Base-by-base conservation (phyloP, 768 basidiomycete species). In the Agaricus subrufescens region DNA sequence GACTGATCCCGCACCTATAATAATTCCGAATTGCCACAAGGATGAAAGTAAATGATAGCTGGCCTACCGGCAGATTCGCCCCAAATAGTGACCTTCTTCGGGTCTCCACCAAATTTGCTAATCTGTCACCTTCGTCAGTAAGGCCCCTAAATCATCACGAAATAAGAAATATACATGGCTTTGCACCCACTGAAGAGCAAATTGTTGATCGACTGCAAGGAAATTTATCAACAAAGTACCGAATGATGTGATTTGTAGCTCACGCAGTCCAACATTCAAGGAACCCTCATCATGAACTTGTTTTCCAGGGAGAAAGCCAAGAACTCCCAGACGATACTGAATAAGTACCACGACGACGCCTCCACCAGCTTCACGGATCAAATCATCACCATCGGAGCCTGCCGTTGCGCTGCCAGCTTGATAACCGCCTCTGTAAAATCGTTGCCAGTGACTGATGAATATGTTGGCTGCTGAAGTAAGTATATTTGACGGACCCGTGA, bases 181-280 rank as follows among this genome's bases (percentile, higher is more conserved):
- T 52, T 74, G 73, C 0, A 79, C 73, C 78, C 76, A 78, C 54
- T 68, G 60, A 9, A 78, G 54, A 19, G 76, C 76, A 58, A 74
- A 75, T 44, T 75, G 66, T 59, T 78, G 76, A 52, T 78, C 78
- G 56, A 78, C 75, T 78, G 8, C 10, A 27, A 1, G 42, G 25
- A 26, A 23, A 37, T 3, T 50, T 34, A 47, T 50, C 19, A 1
- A 1, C 31, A 31, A 5, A 2, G 9, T 30, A 47, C 10, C 1
- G 25, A 11, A 50, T 15, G 12, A 8, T 19, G 19, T 19, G 19
- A 2, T 2, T 39, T 39, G 31, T 10, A 27, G 69, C 76, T 56
- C 56, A 81, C 80, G 66, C 49, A 82, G 59, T 19, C 79, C 81
- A 15, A 75, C 77, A 46, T 82, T 82, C 48, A 79, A 60, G 3